These are phyloP conservation scores for Podila epigama DNA, from an alignment of 192 early-diverging fungal genomes.

Conservation along the genomic window DNA sequence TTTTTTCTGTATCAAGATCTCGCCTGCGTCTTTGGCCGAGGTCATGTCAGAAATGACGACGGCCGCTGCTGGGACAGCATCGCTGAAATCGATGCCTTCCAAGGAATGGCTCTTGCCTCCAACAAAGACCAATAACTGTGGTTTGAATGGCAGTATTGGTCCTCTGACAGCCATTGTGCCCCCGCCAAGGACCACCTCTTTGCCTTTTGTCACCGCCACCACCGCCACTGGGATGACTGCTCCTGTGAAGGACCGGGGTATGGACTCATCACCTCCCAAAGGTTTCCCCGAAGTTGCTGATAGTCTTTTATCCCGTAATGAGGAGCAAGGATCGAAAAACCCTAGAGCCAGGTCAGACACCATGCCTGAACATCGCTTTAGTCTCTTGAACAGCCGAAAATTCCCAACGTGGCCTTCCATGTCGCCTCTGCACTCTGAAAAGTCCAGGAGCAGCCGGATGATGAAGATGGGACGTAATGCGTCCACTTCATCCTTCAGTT, in stretches of 20 bases:
- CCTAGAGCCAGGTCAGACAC: neutral
- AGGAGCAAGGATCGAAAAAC: too few species aligned
- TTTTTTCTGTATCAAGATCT: slow-evolving; percentile 38
- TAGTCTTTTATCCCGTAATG: too few species aligned
- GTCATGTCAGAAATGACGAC: slow-evolving; percentile 3
- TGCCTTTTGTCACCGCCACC: neutral
- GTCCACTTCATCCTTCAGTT: neutral
- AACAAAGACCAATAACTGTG: neutral
- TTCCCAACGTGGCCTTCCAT: slow-evolving; percentile 36
- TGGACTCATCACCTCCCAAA: too few species aligned
- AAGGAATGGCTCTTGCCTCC: neutral
- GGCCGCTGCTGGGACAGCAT: neutral
- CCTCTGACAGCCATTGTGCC: neutral
- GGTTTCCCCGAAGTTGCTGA: too few species aligned
- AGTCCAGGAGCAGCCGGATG: neutral
- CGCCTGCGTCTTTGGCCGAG: slow-evolving; percentile 10
- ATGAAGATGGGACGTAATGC: neutral
- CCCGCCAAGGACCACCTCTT: neutral
- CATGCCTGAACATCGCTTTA: neutral
- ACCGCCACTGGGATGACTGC: neutral
- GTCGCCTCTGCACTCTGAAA: slow-evolving; percentile 9
- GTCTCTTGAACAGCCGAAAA: neutral
- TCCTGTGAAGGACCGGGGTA: too few species aligned
- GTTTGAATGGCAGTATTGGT: too few species aligned
- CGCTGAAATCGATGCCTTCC: neutral